Percentiles rank a stretch among this genome's conserved stretches.
phyloP scores from a whole-genome alignment of 495 filamentous ascomycete species.

The Aspergillus cavernicola region DNA sequence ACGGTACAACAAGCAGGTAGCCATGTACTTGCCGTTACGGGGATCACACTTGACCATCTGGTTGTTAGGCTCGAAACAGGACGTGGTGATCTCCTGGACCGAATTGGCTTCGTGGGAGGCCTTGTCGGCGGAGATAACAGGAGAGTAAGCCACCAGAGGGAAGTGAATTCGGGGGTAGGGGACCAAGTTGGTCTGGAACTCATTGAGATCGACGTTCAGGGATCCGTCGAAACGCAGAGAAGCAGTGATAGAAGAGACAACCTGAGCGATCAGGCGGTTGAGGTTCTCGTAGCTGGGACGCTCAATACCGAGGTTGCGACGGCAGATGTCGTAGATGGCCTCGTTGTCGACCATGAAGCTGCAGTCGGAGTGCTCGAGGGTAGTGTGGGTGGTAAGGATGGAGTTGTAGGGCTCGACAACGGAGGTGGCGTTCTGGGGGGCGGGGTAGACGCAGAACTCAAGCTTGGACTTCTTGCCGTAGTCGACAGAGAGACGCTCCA shows the following conservation, averaged over 20 bases:
- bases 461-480: constrained; percentile 99
- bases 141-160: constrained; percentile 93
- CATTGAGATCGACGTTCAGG: constrained; percentile 98
- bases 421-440: constrained; percentile 92
- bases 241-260: constrained; percentile 97
- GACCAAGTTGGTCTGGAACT: constrained; percentile 99
- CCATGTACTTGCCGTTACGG: constrained; percentile 99
- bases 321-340: constrained; percentile 99
- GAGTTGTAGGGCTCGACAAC: constrained; percentile 99
- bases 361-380: constrained; percentile 98
- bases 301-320: constrained; percentile 93
- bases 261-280: constrained; percentile 97
- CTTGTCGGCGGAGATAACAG: constrained; percentile 89
- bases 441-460: constrained; percentile 98
- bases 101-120: constrained; percentile 87
- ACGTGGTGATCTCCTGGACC: constrained; percentile 61
- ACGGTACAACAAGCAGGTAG: constrained; percentile 95
- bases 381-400: constrained; percentile 97
- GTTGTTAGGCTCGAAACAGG: constrained; percentile 74
- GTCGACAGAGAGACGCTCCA: constrained; percentile 96
- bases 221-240: constrained; percentile 98
- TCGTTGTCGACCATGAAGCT: constrained; percentile 99
- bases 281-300: constrained; percentile 97
- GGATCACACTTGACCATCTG: constrained; percentile 99
- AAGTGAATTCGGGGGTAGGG: constrained; percentile 99